These are phyloP conservation scores for Gossypium anomalum DNA, from an alignment of 345 rosid genomes.

Conservation along the genomic window DNA sequence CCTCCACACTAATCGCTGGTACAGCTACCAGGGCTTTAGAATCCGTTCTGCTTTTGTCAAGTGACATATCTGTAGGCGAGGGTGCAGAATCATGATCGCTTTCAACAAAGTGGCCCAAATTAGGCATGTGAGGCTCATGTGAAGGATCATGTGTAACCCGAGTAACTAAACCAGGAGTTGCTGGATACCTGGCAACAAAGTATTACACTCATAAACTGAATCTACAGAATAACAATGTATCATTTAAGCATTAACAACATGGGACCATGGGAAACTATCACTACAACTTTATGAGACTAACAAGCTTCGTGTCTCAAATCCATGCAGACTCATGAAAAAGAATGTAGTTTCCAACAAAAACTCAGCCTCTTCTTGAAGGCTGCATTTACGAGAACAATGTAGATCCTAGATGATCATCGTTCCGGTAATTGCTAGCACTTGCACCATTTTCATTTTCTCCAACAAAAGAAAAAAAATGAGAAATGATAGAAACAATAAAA, in stretches of 20 bases:
- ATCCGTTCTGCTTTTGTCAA: constrained; percentile 41
- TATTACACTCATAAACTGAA: constrained; percentile 13
- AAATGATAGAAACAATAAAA: constrained; percentile 1
- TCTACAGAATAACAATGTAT: neutral
- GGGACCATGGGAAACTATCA: neutral
- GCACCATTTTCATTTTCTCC: neutral
- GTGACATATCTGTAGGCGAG: constrained; percentile 46
- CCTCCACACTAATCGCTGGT: constrained; percentile 54
- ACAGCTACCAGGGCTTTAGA: constrained; percentile 71
- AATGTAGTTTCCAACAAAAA: neutral
- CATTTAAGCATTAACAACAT: no score
- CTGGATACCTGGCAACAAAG: constrained; percentile 43
- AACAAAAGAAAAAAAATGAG: neutral
- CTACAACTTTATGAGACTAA: neutral
- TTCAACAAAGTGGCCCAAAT: constrained; percentile 50
- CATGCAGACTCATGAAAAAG: neutral
- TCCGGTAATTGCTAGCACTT: neutral
- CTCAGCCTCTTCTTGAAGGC: neutral
- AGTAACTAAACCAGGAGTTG: constrained; percentile 21
- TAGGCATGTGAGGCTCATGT: constrained; percentile 32
- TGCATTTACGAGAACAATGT: neutral
- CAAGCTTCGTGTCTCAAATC: neutral
- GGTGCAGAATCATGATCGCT: constrained; percentile 85
- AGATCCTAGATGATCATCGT: neutral
- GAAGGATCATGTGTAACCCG: constrained; percentile 31